Conservation (phyloP, 179 eudicot species). For the Corrigiola litoralis region DNA sequence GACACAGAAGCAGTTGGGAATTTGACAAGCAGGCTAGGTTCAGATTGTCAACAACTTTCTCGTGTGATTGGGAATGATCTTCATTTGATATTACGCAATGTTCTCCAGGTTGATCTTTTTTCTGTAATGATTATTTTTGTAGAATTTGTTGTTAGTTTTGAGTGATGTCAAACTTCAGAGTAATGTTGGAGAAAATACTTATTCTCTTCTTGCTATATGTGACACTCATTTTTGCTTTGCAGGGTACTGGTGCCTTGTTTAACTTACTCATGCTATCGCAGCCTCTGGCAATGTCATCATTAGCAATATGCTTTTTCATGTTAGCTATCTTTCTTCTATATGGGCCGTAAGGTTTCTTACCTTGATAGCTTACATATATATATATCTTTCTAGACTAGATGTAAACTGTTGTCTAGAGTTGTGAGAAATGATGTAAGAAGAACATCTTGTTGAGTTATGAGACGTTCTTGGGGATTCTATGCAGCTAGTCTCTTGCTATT, state of each 20-base stretch:
- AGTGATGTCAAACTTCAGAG: background rate
- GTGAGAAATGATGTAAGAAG: background rate
- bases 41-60: constrained; percentile 54
- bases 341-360: constrained; percentile 37
- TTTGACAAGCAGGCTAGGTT: constrained; percentile 53
- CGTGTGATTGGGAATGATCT: constrained; percentile 43
- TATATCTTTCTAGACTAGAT: background rate
- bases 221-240: constrained; percentile 14
- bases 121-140: background rate
- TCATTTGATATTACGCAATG: constrained; percentile 41
- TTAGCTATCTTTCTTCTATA: constrained; percentile 42
- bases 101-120: constrained; percentile 33
- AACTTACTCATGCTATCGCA: constrained; percentile 44
- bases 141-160: background rate
- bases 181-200: too few species aligned
- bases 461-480: too few species aligned
- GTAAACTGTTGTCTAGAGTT: background rate
- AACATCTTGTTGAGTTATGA: background rate
- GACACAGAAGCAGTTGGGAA: constrained; percentile 51
- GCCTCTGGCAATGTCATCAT: constrained; percentile 47
- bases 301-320: constrained; percentile 41
- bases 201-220: background rate
- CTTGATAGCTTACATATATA: background rate
- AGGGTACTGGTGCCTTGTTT: constrained; percentile 55
- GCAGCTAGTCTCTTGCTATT: background rate